Evolutionary conservation across 768 basidiomycete genomes (phyloP).

Genomic region (Mycena vulgaris): DNA sequence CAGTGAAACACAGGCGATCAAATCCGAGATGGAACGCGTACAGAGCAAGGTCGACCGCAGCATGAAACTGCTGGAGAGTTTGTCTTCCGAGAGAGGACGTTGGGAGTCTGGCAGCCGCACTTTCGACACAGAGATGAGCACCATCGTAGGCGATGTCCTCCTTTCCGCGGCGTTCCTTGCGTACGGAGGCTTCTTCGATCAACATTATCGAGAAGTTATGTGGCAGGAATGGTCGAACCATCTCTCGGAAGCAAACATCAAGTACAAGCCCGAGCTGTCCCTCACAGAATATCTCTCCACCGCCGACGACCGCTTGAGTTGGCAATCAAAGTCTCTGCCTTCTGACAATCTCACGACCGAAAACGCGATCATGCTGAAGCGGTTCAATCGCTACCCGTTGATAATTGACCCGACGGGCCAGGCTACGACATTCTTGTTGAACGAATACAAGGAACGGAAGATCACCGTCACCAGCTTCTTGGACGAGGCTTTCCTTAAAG

Average conservation of each 20-base stretch:
- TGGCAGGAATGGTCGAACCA: slow-evolving; percentile 97
- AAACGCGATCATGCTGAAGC: slow-evolving; percentile 99
- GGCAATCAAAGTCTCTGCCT: slow-evolving; percentile 97
- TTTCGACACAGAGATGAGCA: slow-evolving; percentile 98
- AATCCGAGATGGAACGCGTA: slow-evolving; percentile 97
- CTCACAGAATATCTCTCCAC: slow-evolving; percentile 97
- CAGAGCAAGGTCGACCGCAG: slow-evolving; percentile 97
- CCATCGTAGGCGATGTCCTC: slow-evolving; percentile 96
- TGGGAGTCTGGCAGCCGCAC: slow-evolving; percentile 97
- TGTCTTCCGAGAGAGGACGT: slow-evolving; percentile 94
- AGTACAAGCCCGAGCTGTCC: slow-evolving; percentile 93
- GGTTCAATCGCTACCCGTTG: slow-evolving; percentile 97
- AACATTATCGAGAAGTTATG: slow-evolving; percentile 97
- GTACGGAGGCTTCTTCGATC: slow-evolving; percentile 98
- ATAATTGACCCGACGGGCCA: slow-evolving; percentile 99
- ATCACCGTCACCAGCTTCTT: slow-evolving; percentile 99
- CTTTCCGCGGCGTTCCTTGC: slow-evolving; percentile 97
- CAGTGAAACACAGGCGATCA: slow-evolving; percentile 97
- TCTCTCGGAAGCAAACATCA: slow-evolving; percentile 89
- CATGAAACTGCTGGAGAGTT: slow-evolving; percentile 93
- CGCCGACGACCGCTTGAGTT: slow-evolving; percentile 94
- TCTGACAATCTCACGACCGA: slow-evolving; percentile 96
- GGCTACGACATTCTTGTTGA: slow-evolving; percentile 93
- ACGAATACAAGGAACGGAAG: slow-evolving; percentile 96
- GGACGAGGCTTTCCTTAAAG: slow-evolving; percentile 98